Conservation (phyloP, 2,329 filamentous ascomycete genomes). For the Podosphaera fusca region DNA sequence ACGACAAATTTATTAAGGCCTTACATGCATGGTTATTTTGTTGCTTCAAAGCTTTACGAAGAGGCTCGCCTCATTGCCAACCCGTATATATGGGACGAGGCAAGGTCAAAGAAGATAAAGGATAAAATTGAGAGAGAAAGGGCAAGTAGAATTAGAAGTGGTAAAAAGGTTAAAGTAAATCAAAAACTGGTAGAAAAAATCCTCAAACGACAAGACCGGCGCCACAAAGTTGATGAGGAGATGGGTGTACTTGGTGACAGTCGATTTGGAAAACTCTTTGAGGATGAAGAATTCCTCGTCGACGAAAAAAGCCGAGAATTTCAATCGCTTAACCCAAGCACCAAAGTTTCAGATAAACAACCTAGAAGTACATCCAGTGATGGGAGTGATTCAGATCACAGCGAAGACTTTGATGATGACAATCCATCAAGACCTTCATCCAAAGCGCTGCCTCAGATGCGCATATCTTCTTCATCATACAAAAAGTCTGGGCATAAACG, state of each 20-base stretch:
- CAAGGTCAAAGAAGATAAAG: conserved; percentile 72
- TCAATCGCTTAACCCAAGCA: conserved; percentile 71
- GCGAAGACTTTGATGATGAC: conserved; percentile 20
- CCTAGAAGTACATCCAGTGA: conserved; percentile 4
- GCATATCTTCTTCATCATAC: conserved; percentile 45
- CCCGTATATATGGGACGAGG: conserved; percentile 82
- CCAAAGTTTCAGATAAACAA: conserved; percentile 21
- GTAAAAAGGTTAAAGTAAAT: conserved; percentile 97
- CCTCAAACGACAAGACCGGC: conserved; percentile 39
- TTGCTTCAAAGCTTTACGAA: conserved; percentile 84
- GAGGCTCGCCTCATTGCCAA: conserved; percentile 83
- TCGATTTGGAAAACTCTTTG: conserved; percentile 73
- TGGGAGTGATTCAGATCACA: conserved; percentile 12
- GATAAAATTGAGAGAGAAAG: conserved; percentile 94
- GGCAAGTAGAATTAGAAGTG: conserved; percentile 79
- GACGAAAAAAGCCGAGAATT: conserved; percentile 82
- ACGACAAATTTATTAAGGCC: conserved; percentile 74
- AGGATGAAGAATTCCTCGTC: conserved; percentile 79
- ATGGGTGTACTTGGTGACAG: conserved; percentile 56
- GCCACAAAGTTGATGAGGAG: conserved; percentile 31
- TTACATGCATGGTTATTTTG: conserved; percentile 99
- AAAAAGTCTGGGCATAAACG: conserved; percentile 30
- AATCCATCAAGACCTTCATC: conserved; percentile 13
- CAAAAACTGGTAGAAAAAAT: conserved; percentile 55
- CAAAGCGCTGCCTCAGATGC: conserved; percentile 26